A percentile compares a stretch with the other conserved stretches of the same genome.
Evolutionary conservation across 2,329 filamentous ascomycete genomes (phyloP).

Genomic region (Sclerotinia subarctica): DNA sequence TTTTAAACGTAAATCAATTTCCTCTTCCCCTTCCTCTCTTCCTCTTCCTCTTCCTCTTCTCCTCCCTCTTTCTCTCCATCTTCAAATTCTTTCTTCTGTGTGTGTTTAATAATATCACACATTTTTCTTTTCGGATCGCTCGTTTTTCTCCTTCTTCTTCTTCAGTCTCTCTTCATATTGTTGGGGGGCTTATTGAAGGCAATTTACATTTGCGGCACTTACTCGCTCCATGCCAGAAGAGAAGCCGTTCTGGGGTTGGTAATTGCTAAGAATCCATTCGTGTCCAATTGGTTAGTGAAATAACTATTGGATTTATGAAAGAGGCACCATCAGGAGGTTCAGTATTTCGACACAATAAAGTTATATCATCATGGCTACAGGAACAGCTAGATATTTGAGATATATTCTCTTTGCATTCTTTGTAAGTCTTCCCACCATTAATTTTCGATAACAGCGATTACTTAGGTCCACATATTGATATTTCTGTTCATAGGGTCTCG

Average conservation of each 20-base stretch:
- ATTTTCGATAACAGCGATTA: background rate
- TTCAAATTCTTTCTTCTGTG: background rate
- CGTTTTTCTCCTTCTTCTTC: background rate
- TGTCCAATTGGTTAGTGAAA: conserved; percentile 19
- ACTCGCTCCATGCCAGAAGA: background rate
- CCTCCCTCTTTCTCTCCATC: too few species aligned
- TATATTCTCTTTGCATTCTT: conserved; percentile 80
- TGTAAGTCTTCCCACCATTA: conserved; percentile 51
- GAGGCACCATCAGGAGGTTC: conserved; percentile 3
- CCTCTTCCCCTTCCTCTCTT: background rate
- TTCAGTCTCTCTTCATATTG: background rate
- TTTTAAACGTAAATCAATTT: background rate
- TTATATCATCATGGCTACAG: conserved; percentile 35
- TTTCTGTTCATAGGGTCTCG: conserved; percentile 50
- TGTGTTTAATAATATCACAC: background rate
- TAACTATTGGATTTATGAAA: conserved; percentile 1
- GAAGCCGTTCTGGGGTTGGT: background rate
- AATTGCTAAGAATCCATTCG: background rate
- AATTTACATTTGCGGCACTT: background rate
- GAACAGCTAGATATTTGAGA: conserved; percentile 63
- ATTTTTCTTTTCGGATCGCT: background rate
- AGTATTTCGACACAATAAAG: background rate
- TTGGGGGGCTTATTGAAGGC: background rate
- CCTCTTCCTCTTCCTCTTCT: background rate
- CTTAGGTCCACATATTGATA: background rate